phyloP scores from a whole-genome alignment of 495 filamentous ascomycete genomes.

The Tirmania nivea region DNA sequence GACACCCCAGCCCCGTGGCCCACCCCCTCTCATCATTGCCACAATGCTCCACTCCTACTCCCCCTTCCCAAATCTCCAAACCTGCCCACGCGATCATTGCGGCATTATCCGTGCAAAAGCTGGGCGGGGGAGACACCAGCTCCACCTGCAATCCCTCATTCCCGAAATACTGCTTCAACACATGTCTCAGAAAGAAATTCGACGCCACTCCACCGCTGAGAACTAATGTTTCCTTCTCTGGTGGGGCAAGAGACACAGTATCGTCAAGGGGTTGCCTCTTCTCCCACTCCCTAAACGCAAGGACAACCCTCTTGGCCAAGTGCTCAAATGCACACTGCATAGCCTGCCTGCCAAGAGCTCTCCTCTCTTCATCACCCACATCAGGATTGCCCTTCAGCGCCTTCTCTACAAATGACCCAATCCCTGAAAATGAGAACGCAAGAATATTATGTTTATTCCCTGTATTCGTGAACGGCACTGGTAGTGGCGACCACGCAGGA shows the following conservation, averaged over 20 bases:
- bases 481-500: constrained; percentile 9
- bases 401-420: constrained; percentile 32
- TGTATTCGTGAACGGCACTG: constrained; percentile 9
- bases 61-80: constrained; percentile 60
- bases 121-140: constrained; percentile 48
- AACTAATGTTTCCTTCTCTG: constrained; percentile 35
- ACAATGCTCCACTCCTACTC: too few relatives aligned
- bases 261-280: background rate
- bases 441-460: constrained; percentile 19
- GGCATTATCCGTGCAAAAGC: constrained; percentile 79
- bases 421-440: constrained; percentile 43
- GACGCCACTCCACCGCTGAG: constrained; percentile 76
- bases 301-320: constrained; percentile 45
- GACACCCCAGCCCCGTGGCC: constrained; percentile 34
- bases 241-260: constrained; percentile 33
- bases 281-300: background rate
- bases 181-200: constrained; percentile 50
- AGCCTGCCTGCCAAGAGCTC: constrained; percentile 39
- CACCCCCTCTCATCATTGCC: constrained; percentile 31
- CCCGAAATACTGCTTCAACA: constrained; percentile 21
- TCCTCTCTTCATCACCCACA: constrained; percentile 30
- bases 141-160: constrained; percentile 24
- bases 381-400: constrained; percentile 9
- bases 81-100: constrained; percentile 97
- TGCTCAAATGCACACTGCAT: constrained; percentile 84